phyloP scores from a whole-genome alignment of 2,329 filamentous ascomycete genomes.

The Colletotrichum cuscutae region DNA sequence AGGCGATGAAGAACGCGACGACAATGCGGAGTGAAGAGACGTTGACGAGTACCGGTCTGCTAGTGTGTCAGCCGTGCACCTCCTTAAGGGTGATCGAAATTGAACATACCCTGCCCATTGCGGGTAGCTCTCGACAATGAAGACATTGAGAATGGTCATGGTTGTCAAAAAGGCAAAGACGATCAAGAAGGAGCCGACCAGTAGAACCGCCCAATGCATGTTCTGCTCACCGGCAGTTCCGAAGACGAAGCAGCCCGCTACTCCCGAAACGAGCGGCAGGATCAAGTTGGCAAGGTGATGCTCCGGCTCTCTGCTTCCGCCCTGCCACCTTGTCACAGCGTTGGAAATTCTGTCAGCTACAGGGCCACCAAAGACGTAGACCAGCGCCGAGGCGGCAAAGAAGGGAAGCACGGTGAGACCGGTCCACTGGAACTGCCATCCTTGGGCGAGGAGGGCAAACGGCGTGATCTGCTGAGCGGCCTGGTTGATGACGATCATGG shows the following conservation, averaged over 20 bases:
- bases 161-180: slow-evolving; percentile 42
- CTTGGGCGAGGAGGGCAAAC: slow-evolving; percentile 32
- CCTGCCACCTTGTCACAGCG: slow-evolving; percentile 41
- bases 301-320: slow-evolving; percentile 44
- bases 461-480: slow-evolving; percentile 40
- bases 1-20: slow-evolving; percentile 43
- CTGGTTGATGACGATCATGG: slow-evolving; percentile 43
- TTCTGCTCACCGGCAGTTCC: slow-evolving; percentile 41
- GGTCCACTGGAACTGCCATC: slow-evolving; percentile 43
- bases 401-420: slow-evolving; percentile 42
- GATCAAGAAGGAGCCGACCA: slow-evolving; percentile 42
- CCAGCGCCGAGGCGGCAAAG: slow-evolving; percentile 34
- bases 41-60: slow-evolving; percentile 46
- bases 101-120: slow-evolving; percentile 27
- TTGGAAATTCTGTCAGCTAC: slow-evolving; percentile 44
- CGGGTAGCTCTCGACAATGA: slow-evolving; percentile 47
- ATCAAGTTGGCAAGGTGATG: slow-evolving; percentile 45
- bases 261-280: slow-evolving; percentile 41
- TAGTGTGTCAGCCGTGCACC: background rate
- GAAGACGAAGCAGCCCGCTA: slow-evolving; percentile 45
- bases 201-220: slow-evolving; percentile 41
- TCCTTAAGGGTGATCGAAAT: fast-evolving
- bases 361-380: slow-evolving; percentile 42
- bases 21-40: slow-evolving; percentile 45
- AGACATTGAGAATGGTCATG: slow-evolving; percentile 44